Evolutionary conservation across 2,329 filamentous ascomycete species (phyloP), one percentile per base, ranked within the genome.

Genomic region (Verticillium zaregamsianum): DNA sequence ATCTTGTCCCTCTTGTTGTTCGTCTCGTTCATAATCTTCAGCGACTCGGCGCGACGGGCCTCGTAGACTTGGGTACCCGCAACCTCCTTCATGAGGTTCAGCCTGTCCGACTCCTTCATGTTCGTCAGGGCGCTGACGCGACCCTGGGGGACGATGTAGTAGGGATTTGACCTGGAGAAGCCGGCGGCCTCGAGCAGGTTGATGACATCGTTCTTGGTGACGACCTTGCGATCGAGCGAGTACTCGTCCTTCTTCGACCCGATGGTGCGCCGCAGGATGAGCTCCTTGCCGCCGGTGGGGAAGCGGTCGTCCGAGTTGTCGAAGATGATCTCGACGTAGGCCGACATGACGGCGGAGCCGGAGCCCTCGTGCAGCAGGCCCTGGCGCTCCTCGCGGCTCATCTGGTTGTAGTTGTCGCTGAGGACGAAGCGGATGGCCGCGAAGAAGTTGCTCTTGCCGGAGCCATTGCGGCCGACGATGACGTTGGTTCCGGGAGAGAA

Each of bases 361-460:
- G 95, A 96, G 49, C 96, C 96, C 82, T 99, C 96, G 75, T 99
- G 95, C n/a, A 99, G 85, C 39, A 99, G 86, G 33, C 92, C 93
- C 77, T 96, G 93, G 64, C 95, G 92, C 81, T 99, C 94, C 75
- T 99, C 95, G 69, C 94, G 90, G 66, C 90, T 92, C 86, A 99
- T 92, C 75, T 96, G 91, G 55, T 91, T 96, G 78, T 99, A 99
- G 67, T 93, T 92, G 87, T 99, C 95, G 77, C 93, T 95, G 65
- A 99, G 89, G 55, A 98, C 96, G 79, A 99, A 99, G 62, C 95
- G 93, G 77, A 99, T 97, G 55, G 95, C 95, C 59, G 95, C 94
- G 78, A 99, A 99, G 86, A 99, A 99, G 80, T 99, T 99, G 76
- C 93, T 97, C 84, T 99, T 99, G 72, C 95, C 95, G 3, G 95